Evolutionary conservation across 768 basidiomycete species (phyloP), one percentile per base, ranked within the genome.

Genomic region (Tulasnella sp.): DNA sequence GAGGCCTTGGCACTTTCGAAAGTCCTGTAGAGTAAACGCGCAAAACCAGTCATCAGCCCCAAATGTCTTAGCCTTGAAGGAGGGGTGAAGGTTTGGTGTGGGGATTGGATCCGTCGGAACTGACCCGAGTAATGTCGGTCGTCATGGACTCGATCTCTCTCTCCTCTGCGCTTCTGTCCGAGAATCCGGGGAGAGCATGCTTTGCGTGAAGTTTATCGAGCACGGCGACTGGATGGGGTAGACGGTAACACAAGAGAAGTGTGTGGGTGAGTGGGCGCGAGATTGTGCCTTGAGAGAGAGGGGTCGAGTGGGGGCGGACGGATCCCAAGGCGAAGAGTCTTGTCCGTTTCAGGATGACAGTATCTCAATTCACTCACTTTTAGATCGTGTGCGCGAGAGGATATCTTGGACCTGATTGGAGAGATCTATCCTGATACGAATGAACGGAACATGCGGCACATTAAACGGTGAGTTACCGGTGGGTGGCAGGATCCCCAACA

Each of bases 171-270:
- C 87, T 76, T 53, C 96, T 86, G 79, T 99, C 96, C 68, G 91
- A 80, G 70, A 99, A 99, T 0, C 93, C 94, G 64, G 96, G 96
- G 4, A 99, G 80, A 59, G 85, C 86, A 70, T 96, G 93, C 69
- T 89, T 96, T 64, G 94, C 89, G 65, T 99, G 94, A 3, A 99
- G 81, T 70, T 88, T 96, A 71, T 98, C 96, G 42, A 99, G 83
- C 5, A 80, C 73, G n/a, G 76, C 71, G 67, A 98, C 96, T 98
- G 70, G 64, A 25, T 53, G 24, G 3, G 29, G 12, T 30, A 5
- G 15, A 42, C 25, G 21, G 3, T 17, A 24, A 34, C 15, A 38
- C 34, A 38, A 38, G 5, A 38, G 5, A 38, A 38, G 15, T 5
- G 34, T 7, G 5, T 38, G 5, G 34, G 7, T 5, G 15, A 38